These are phyloP conservation scores for Poterioochromonas sp. DNA, from an alignment of 352 stramenopile genomes.

Conservation along the genomic window DNA sequence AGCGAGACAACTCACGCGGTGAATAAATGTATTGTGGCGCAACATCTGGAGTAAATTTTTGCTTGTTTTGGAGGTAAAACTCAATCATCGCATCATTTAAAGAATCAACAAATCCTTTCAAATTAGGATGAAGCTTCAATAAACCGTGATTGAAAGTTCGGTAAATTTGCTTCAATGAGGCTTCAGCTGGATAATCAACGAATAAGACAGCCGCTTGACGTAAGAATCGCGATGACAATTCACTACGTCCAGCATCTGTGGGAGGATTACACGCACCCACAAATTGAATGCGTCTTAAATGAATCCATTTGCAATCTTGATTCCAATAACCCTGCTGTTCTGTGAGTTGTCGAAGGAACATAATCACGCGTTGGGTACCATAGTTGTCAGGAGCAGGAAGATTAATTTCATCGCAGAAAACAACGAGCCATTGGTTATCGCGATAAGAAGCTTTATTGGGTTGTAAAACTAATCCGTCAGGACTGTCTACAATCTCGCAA, in stretches of 20 bases:
- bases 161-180: constrained; percentile 97
- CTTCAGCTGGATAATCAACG: constrained; percentile 94
- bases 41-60: constrained; percentile 64
- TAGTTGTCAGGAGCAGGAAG: constrained; percentile 92
- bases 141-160: constrained; percentile 96
- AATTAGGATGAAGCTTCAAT: constrained; percentile 92
- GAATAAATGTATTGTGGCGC: constrained; percentile 99
- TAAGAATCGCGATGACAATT: constrained; percentile 91
- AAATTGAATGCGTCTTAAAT: constrained; percentile 83
- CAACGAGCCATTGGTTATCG: constrained; percentile 89
- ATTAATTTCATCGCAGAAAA: constrained; percentile 99
- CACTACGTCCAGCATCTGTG: constrained; percentile 93
- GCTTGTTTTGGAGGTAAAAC: constrained; percentile 93
- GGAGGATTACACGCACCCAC: constrained; percentile 98
- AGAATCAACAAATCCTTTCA: constrained; percentile 87
- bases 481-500: constrained; percentile 94
- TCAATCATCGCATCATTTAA: constrained; percentile 99
- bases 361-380: constrained; percentile 97
- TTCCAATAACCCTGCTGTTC: constrained; percentile 91
- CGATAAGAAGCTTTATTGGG: constrained; percentile 69
- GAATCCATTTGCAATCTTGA: constrained; percentile 73
- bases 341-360: constrained; percentile 94
- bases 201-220: constrained; percentile 95
- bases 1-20: constrained; percentile 94
- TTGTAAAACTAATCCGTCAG: constrained; percentile 87